Percentiles rank a stretch among this genome's conserved stretches.
Conservation (phyloP, 768 basidiomycete species). For the Trametes elegans region DNA sequence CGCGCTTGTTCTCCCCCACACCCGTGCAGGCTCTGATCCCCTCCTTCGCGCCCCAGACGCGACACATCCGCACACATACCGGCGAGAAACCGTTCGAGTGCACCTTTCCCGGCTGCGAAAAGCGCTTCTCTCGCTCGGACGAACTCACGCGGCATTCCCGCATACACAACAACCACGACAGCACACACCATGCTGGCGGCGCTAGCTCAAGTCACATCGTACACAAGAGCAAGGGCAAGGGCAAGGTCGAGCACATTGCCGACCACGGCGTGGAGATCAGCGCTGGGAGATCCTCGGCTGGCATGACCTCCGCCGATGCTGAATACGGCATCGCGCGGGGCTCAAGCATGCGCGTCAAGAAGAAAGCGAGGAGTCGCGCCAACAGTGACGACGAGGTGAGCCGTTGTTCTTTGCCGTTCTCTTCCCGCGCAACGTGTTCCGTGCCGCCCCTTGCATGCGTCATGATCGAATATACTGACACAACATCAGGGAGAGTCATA, state of each 20-base stretch:
- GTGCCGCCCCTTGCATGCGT: slow-evolving; percentile 3
- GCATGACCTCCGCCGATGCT: slow-evolving; percentile 5
- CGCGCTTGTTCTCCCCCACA: neutral
- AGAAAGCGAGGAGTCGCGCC: slow-evolving; percentile 75
- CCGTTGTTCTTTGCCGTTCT: slow-evolving; percentile 13
- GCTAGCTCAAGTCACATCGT: slow-evolving; percentile 8
- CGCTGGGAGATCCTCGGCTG: slow-evolving; percentile 18
- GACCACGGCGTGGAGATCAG: slow-evolving; percentile 19
- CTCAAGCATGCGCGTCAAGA: slow-evolving; percentile 46
- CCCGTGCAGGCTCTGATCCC: neutral
- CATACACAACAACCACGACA: slow-evolving; percentile 75
- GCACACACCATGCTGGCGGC: slow-evolving; percentile 13
- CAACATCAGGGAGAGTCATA: slow-evolving; percentile 35
- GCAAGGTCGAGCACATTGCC: slow-evolving; percentile 29
- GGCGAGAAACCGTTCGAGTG: slow-evolving; percentile 97
- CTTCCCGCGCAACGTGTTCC: neutral
- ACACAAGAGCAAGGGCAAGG: slow-evolving; percentile 28
- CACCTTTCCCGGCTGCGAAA: slow-evolving; percentile 92
- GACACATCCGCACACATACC: slow-evolving; percentile 97
- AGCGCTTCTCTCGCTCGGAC: slow-evolving; percentile 97
- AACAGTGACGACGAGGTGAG: slow-evolving; percentile 85
- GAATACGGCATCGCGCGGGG: slow-evolving; percentile 14
- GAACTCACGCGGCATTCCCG: slow-evolving; percentile 95
- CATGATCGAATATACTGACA: slow-evolving; percentile 20
- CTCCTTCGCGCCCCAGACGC: slow-evolving; percentile 59